Evolutionary conservation across 805 yeast genomes (phyloP).

Genomic region (Spathaspora girioi): DNA sequence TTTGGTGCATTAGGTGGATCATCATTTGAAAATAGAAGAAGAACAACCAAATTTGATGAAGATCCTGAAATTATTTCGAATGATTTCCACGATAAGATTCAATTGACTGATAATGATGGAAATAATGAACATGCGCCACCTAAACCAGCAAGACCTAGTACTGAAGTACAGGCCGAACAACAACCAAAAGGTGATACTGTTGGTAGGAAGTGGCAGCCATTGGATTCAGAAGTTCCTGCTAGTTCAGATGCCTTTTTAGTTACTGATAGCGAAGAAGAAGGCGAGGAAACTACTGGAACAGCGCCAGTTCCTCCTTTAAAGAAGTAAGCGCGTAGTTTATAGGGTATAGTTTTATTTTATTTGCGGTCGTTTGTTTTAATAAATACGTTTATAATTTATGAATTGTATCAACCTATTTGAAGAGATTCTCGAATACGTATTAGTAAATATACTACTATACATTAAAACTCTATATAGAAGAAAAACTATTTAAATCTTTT

Average conservation of each 20-base stretch:
- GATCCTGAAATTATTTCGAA: constrained; percentile 52
- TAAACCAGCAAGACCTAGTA: constrained; percentile 8
- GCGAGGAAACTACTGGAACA: constrained; percentile 9
- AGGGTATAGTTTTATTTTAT: neutral
- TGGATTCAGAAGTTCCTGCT: constrained; percentile 35
- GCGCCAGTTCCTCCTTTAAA: constrained; percentile 3
- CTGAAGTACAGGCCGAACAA: neutral
- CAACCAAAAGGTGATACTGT: neutral
- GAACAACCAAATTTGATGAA: constrained; percentile 39
- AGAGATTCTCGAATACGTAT: too few relatives aligned
- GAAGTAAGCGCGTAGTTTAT: constrained; percentile 3
- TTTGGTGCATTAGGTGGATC: constrained; percentile 48
- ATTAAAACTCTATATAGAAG: neutral
- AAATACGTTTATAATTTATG: neutral
- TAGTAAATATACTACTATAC: neutral
- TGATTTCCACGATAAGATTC: constrained; percentile 47
- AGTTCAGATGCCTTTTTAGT: constrained; percentile 42
- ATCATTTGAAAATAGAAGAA: constrained; percentile 20
- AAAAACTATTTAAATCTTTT: neutral
- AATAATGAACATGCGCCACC: constrained; percentile 8
- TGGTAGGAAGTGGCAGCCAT: constrained; percentile 34
- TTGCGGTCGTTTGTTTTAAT: neutral
- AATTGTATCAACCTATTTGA: neutral
- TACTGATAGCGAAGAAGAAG: constrained; percentile 43
- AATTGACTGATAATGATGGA: constrained; percentile 35